A percentile compares a stretch with the other conserved stretches of the same genome.
phyloP scores from a whole-genome alignment of 345 rosid genomes.

The Salix koriyanagi region DNA sequence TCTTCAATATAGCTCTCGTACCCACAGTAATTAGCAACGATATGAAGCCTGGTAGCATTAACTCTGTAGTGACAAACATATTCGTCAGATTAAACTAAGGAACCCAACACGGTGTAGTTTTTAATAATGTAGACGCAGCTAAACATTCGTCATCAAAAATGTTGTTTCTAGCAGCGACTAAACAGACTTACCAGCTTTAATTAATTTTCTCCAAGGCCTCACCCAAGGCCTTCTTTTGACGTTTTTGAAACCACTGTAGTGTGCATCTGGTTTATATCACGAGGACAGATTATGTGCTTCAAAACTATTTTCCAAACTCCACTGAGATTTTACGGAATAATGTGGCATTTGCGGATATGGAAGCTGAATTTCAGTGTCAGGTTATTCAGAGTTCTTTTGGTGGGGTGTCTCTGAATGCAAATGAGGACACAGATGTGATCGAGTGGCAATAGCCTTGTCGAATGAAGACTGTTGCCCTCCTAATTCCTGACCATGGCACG shows the following conservation, averaged over 20 bases:
- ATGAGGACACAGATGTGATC: not conserved
- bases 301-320: slow-evolving; percentile 21
- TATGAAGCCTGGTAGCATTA: slow-evolving; percentile 45
- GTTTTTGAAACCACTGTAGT: slow-evolving; percentile 33
- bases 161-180: not conserved
- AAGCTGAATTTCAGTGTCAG: slow-evolving; percentile 23
- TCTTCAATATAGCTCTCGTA: slow-evolving; percentile 21
- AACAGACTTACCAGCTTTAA: slow-evolving; percentile 29
- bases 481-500: too few relatives aligned
- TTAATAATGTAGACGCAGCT: too few relatives aligned
- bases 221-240: slow-evolving; percentile 36
- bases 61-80: slow-evolving; percentile 14
- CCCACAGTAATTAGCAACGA: slow-evolving; percentile 42
- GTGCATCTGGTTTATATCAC: slow-evolving; percentile 17
- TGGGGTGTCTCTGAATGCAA: not conserved
- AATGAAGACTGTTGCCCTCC: too few relatives aligned
- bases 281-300: slow-evolving; percentile 24
- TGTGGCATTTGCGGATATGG: slow-evolving; percentile 27
- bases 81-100: not conserved
- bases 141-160: not conserved
- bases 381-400: slow-evolving; percentile 2
- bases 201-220: slow-evolving; percentile 48
- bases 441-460: not conserved
- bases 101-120: not conserved
- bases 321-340: slow-evolving; percentile 24